Conservation (phyloP, 1,284 basidiomycete genomes). For the Trichosporon ovoides region DNA sequence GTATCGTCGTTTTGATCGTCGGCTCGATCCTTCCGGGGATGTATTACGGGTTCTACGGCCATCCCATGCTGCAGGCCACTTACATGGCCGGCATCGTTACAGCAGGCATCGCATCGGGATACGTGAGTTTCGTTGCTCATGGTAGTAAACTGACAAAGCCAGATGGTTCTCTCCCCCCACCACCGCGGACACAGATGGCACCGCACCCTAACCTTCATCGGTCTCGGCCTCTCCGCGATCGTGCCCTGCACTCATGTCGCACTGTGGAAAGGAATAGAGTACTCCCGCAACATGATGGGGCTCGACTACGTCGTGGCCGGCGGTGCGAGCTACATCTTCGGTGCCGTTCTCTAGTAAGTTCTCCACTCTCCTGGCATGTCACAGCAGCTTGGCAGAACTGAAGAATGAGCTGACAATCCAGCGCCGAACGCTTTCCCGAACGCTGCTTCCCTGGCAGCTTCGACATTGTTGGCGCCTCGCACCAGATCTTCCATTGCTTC, state of each 20-base stretch:
- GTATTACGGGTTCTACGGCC: conserved; percentile 48
- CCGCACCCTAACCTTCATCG: conserved; percentile 73
- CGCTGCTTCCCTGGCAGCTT: conserved; percentile 69
- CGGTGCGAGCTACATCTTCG: conserved; percentile 63
- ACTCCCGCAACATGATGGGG: conserved; percentile 60
- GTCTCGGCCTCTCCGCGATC: conserved; percentile 67
- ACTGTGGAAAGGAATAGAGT: conserved; percentile 56
- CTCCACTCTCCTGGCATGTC: no score
- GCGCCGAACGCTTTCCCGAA: conserved; percentile 77
- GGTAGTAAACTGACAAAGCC: background rate
- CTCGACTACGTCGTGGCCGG: conserved; percentile 63
- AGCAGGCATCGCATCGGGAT: conserved; percentile 29
- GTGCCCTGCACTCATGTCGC: conserved; percentile 67
- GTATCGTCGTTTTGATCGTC: conserved; percentile 58
- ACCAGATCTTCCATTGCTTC: conserved; percentile 76
- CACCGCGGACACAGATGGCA: conserved; percentile 70
- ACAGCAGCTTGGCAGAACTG: no score
- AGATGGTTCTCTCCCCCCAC: conserved; percentile 71
- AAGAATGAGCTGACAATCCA: conserved; percentile 39
- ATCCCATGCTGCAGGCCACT: conserved; percentile 27
- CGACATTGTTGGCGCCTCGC: conserved; percentile 72
- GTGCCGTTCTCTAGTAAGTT: conserved; percentile 75
- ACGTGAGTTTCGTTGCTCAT: conserved; percentile 24
- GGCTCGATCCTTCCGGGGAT: conserved; percentile 73
- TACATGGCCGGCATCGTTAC: conserved; percentile 50